Conservation (phyloP, 495 filamentous ascomycete genomes). For the Xylaria flabelliformis region DNA sequence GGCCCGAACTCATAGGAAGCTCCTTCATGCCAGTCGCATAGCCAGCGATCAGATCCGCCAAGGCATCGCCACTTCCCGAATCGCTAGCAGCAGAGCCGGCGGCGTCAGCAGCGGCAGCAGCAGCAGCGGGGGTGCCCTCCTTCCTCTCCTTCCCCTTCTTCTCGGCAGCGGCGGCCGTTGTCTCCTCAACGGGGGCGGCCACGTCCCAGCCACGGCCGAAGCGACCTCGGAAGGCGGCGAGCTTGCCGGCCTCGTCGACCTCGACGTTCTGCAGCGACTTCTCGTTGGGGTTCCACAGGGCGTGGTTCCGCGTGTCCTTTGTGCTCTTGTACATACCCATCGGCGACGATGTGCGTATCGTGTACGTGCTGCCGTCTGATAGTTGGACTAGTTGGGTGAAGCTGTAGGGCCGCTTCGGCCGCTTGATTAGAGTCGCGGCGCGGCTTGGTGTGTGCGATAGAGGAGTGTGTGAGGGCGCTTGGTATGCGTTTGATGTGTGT, state of each 20-base stretch:
- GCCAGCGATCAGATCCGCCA: conserved; percentile 74
- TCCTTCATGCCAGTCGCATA: conserved; percentile 55
- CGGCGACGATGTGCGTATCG: conserved; percentile 87
- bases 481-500: conserved; percentile 28
- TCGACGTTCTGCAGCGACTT: conserved; percentile 84
- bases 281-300: conserved; percentile 86
- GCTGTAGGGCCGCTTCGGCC: conserved; percentile 88
- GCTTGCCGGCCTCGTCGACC: conserved; percentile 90
- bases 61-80: conserved; percentile 51
- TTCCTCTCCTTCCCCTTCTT: conserved; percentile 30
- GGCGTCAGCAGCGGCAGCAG: conserved; percentile 39
- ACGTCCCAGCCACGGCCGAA: conserved; percentile 88
- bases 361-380: conserved; percentile 88
- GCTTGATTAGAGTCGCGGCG: conserved; percentile 87
- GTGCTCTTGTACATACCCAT: conserved; percentile 73
- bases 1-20: conserved; percentile 9
- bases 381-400: conserved; percentile 96
- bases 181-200: conserved; percentile 47
- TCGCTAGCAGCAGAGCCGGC: conserved; percentile 37
- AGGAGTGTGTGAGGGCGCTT: conserved; percentile 44
- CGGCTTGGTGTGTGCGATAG: conserved; percentile 56
- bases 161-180: conserved; percentile 23
- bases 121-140: conserved; percentile 50
- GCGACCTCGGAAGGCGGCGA: conserved; percentile 81
- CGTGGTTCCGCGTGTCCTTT: conserved; percentile 87